Percentiles rank a stretch among this genome's conserved stretches.
Conservation (phyloP, 2,329 filamentous ascomycete genomes). For the Talaromyces marneffei region DNA sequence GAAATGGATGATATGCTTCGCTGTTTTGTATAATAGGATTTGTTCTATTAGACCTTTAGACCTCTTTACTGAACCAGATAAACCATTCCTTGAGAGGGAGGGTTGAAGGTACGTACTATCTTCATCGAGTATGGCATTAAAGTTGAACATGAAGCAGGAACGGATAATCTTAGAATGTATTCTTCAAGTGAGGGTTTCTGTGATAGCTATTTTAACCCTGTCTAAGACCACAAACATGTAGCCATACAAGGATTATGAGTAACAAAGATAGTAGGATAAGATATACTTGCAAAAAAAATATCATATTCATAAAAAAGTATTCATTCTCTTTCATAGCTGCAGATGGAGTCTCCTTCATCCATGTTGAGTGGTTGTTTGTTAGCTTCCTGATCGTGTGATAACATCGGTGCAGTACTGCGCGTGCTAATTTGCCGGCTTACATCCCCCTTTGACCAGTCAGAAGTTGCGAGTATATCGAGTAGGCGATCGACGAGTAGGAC, state of each 20-base stretch:
- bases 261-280: not conserved
- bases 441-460: conserved; percentile 19
- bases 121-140: not conserved
- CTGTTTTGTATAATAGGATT: too few relatives aligned
- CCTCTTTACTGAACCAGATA: too few relatives aligned
- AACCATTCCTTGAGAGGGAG: too few relatives aligned
- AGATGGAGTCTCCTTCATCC: not conserved
- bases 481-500: conserved; percentile 32
- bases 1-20: too few relatives aligned
- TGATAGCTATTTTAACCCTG: not conserved
- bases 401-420: conserved; percentile 9
- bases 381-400: not conserved
- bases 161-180: not conserved
- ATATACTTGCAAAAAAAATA: not conserved
- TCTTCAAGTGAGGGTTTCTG: not conserved
- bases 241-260: not conserved
- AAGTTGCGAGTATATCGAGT: conserved; percentile 23
- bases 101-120: too few relatives aligned
- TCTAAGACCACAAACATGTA: not conserved
- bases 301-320: not conserved
- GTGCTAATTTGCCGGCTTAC: conserved; percentile 17
- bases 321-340: not conserved
- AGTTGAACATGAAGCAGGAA: not conserved
- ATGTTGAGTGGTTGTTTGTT: not conserved
- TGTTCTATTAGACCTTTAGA: too few relatives aligned